Percentiles rank a stretch among this genome's conserved stretches.
Conservation (phyloP, 495 filamentous ascomycete species). For the Talaromyces borbonicus region DNA sequence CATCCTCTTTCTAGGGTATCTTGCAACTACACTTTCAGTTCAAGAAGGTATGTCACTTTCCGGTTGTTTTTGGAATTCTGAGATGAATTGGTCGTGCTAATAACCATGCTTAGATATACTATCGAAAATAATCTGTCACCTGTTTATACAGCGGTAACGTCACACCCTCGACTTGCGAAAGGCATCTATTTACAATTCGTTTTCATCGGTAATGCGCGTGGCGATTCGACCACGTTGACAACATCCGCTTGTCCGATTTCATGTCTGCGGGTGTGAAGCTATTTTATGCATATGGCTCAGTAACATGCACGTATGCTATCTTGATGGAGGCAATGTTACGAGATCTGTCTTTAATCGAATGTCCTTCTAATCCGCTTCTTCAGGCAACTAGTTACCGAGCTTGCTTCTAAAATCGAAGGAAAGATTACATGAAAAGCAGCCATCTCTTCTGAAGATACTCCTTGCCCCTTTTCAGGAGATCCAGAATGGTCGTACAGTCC, state of each 20-base stretch:
- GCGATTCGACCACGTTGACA: background rate
- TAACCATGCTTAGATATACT: conserved; percentile 48
- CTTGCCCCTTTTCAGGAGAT: background rate
- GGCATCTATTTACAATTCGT: background rate
- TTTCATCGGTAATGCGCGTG: background rate
- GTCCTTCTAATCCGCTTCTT: conserved; percentile 1
- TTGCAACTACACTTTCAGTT: conserved; percentile 97
- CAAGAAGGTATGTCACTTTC: conserved; percentile 62
- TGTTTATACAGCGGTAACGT: no score
- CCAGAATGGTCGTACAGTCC: background rate
- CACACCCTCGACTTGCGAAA: no score
- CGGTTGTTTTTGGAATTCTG: conserved; percentile 46
- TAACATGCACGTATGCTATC: background rate
- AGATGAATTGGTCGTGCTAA: conserved; percentile 16
- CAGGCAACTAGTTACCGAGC: background rate
- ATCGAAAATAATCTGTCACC: conserved; percentile 58
- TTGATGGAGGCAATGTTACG: background rate
- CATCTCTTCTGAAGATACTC: no score
- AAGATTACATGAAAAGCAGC: no score
- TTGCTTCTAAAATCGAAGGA: no score
- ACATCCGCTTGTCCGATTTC: background rate
- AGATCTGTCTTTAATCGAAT: background rate
- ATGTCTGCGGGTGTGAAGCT: background rate
- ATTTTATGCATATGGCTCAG: background rate
- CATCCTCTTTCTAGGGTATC: conserved; percentile 57